Evolutionary conservation across 305 asterid species (phyloP).

Genomic region (Euphrasia arctica): DNA sequence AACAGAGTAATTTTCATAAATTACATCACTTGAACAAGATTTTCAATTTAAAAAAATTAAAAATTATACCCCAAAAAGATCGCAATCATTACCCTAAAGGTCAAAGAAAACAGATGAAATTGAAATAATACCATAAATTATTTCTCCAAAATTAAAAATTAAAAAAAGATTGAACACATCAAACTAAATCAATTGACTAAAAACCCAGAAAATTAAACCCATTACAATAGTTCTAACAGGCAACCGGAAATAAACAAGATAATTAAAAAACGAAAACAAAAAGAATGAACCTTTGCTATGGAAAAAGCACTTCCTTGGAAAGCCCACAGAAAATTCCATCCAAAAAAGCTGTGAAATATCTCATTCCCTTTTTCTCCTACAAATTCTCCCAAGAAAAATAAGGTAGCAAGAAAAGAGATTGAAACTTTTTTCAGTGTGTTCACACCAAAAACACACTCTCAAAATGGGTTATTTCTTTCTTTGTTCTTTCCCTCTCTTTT

Average conservation of each 20-base stretch:
- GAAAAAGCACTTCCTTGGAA: constrained; percentile 13
- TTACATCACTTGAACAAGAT: neutral
- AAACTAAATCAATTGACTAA: constrained; percentile 22
- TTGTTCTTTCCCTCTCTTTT: constrained; percentile 19
- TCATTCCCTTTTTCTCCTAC: constrained; percentile 31
- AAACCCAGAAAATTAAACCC: constrained; percentile 19
- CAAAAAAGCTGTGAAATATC: constrained; percentile 11
- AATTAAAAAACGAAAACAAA: neutral
- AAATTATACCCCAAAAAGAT: neutral
- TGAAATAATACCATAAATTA: neutral
- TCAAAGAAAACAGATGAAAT: neutral
- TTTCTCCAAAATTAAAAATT: neutral
- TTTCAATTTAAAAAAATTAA: neutral
- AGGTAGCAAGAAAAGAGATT: constrained; percentile 20
- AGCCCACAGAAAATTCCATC: constrained; percentile 7
- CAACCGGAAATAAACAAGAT: neutral
- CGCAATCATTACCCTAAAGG: neutral
- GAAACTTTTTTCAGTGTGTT: constrained; percentile 22
- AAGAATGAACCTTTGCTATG: constrained; percentile 36
- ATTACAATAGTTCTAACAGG: constrained; percentile 6
- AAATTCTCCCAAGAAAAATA: neutral
- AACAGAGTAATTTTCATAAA: constrained; percentile 3
- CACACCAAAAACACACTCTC: constrained; percentile 14
- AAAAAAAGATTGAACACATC: neutral
- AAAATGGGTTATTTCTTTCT: constrained; percentile 20